Base-by-base conservation (phyloP, 768 basidiomycete species). In the Naganishia friedmannii region DNA sequence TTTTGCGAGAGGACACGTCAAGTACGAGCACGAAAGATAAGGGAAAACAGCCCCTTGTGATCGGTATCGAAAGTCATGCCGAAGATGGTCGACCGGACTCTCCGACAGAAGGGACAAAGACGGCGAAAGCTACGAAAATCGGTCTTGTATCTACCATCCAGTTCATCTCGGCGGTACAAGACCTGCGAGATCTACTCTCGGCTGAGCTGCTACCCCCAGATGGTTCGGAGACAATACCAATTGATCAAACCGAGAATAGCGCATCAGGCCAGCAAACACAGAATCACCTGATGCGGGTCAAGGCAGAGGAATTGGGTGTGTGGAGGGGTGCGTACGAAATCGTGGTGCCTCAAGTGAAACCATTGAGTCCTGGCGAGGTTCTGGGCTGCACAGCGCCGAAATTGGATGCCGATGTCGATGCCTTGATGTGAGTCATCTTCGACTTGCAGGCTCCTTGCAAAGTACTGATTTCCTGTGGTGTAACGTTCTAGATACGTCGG, bases 131-230 rank as follows among this genome's bases (percentile, higher is more conserved):
- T 72, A 73, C 51, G 70, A 68, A 32, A 66, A 72, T 98, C 21
- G 94, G 94, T 0, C 82, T 98, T 31, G 96, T 99, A 0, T 97
- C 94, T 0, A 99, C 96, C 0, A 97, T 99, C 37, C 96, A 99
- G 79, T 99, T 99, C 77, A 92, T 94, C 26, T 88, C 94, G 8
- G 92, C 95, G 13, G 84, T 98, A 13, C 93, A 97, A 73, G 86
- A 85, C 29, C 86, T 98, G 29, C 90, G 90, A 75, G 90, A 92
- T 32, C 89, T 91, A 76, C 84, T 97, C 4, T 63, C 60, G 37
- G 39, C 42, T 6, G 39, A 63, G 12, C 26, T 63, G 8, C 78
- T 77, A 21, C 72, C 72, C 19, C 51, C 76, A 26, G 68, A 57
- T 32, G 72, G 69, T 19, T 37, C 67, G 10, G 56, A 48, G n/a